Evolutionary conservation across 176 grass and related monocot genomes (phyloP), one percentile per base, ranked within the genome.

Genomic region (Oryza brachyantha): DNA sequence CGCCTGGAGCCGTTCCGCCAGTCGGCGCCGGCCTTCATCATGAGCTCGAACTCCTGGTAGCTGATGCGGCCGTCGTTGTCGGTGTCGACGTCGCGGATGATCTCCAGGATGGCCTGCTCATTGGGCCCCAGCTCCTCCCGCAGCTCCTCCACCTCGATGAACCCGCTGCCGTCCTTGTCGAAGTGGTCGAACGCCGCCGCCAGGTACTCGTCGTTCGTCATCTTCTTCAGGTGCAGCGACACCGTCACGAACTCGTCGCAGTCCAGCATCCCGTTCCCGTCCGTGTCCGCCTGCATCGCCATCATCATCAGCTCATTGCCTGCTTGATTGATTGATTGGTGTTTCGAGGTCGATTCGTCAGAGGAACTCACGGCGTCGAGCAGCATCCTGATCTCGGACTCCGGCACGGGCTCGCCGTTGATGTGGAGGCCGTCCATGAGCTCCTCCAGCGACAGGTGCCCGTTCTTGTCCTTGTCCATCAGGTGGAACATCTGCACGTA

Each of bases 191-290:
- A 97, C n/a, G 94, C 94, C 25, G 81, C 14, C 0, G 84, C 57
- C 7, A 97, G 91, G 81, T 92, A 90, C 79, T 97, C 89, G 38
- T 97, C 94, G 58, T 84, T 97, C 72, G 34, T 70, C 74, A 90
- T 94, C 90, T 88, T 94, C 84, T 88, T 94, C 5, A 97, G 82
- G 85, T 97, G 94, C 60, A 97, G 61, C 9, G 94, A 92, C 76
- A 97, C 87, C 7, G 94, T 90, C 32, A 94, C 89, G 81, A 97
- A 94, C 85, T 97, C 94, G 21, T 94, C 94, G 66, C 91, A 92
- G 72, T 97, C 89, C 36, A 97, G 82, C 39, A 86, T 92, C 8
- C 94, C 91, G 54, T 94, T 92, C 11, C 94, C 91, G 69, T 92
- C 89, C 25, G 88, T 82, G 85, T 97, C 94, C 1, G 91, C 93